Evolutionary conservation across 495 filamentous ascomycete species (phyloP).

Genomic region (Hypoxylon subgilvum): DNA sequence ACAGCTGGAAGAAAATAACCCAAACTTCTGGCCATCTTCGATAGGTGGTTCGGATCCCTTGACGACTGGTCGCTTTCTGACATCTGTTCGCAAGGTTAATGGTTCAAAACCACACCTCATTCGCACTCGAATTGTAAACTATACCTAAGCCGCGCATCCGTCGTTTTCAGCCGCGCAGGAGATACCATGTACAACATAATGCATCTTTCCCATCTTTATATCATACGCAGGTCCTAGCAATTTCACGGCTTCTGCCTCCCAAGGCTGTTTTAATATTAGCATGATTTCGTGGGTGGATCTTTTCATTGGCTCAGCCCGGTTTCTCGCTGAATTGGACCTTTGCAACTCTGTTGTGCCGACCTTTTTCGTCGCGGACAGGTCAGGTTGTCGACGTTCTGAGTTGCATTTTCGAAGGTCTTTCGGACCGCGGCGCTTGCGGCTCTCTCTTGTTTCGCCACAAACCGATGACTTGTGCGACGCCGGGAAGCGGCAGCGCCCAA

Average conservation of each 20-base stretch:
- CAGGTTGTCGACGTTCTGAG: slow-evolving; percentile 17
- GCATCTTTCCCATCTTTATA: slow-evolving; percentile 42
- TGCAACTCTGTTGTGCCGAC: not conserved
- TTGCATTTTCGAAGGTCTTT: slow-evolving; percentile 16
- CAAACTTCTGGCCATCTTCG: not conserved
- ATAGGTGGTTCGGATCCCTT: slow-evolving; percentile 11
- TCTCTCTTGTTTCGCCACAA: slow-evolving; percentile 28
- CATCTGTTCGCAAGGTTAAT: slow-evolving; percentile 23
- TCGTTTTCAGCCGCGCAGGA: slow-evolving; percentile 38
- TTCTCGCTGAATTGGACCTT: not conserved
- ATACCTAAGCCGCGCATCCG: slow-evolving; percentile 34
- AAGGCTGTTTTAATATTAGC: slow-evolving; percentile 26
- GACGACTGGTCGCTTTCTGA: slow-evolving; percentile 2
- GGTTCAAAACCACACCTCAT: slow-evolving; percentile 31
- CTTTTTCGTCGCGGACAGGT: slow-evolving; percentile 4
- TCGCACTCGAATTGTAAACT: slow-evolving; percentile 35
- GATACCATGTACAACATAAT: slow-evolving; percentile 49
- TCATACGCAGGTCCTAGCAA: slow-evolving; percentile 23
- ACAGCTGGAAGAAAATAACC: slow-evolving; percentile 7
- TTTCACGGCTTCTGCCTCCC: slow-evolving; percentile 23
- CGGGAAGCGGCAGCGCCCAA: slow-evolving; percentile 37
- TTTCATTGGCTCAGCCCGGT: slow-evolving; percentile 2
- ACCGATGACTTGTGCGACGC: slow-evolving; percentile 29
- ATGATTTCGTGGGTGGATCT: slow-evolving; percentile 8
- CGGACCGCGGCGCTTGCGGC: slow-evolving; percentile 27